Conservation (phyloP, 106 monocot genomes). For the Dendrobium catenatum region DNA sequence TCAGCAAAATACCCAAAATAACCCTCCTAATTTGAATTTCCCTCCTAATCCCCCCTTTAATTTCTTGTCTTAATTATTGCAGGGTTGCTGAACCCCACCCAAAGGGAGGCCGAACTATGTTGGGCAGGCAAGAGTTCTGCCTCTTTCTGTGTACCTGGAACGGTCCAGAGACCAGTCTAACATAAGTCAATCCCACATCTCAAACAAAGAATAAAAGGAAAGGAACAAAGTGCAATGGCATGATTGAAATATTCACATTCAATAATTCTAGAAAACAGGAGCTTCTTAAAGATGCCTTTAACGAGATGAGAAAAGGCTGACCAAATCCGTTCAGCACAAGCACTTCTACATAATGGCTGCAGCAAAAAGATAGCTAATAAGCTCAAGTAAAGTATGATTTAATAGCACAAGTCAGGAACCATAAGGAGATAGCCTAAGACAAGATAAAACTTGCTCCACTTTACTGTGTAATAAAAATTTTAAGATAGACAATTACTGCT, state of each 20-base stretch:
- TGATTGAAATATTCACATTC: neutral
- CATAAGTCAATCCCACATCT: neutral
- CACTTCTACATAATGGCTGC: neutral
- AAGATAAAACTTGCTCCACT: neutral
- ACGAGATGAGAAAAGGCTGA: neutral
- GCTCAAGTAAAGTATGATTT: neutral
- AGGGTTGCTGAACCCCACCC: too few relatives aligned
- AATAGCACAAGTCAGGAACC: neutral
- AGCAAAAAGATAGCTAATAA: neutral
- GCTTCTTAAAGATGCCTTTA: neutral
- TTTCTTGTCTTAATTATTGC: too few relatives aligned
- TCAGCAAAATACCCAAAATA: too few relatives aligned
- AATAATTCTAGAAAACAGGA: neutral
- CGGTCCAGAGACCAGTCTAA: too few relatives aligned
- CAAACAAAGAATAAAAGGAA: neutral
- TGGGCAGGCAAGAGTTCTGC: too few relatives aligned
- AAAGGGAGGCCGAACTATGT: too few relatives aligned
- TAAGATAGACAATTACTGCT: too few relatives aligned
- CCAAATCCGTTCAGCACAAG: neutral
- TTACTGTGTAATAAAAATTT: neutral
- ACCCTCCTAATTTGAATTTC: too few relatives aligned
- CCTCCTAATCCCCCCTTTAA: too few relatives aligned
- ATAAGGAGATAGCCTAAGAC: neutral
- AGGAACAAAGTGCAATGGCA: conserved; percentile 3
- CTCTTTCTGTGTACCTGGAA: too few relatives aligned